phyloP scores from a whole-genome alignment of 2,329 filamentous ascomycete species.

The Hypoxylon sp. region DNA sequence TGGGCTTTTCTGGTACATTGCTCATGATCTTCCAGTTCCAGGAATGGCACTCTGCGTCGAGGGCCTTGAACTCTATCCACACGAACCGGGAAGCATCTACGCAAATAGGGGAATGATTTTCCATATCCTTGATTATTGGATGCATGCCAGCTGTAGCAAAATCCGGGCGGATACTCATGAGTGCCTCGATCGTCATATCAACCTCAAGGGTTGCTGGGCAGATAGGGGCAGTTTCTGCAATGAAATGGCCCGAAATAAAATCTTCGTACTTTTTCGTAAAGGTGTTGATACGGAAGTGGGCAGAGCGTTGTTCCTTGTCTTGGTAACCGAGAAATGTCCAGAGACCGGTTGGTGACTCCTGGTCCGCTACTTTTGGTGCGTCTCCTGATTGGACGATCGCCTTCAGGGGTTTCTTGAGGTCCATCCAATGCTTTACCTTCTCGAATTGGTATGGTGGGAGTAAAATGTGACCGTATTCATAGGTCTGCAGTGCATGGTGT shows the following conservation, averaged over 20 bases:
- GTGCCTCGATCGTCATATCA: slow-evolving; percentile 53
- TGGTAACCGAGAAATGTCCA: background rate
- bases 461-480: slow-evolving; percentile 43
- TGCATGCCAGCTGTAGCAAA: too few species aligned
- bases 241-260: slow-evolving; percentile 58
- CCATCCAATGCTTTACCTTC: slow-evolving; percentile 7
- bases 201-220: slow-evolving; percentile 58
- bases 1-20: too few species aligned
- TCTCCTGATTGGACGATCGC: too few species aligned
- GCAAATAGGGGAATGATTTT: slow-evolving; percentile 41
- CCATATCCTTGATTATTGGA: slow-evolving; percentile 13
- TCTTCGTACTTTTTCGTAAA: slow-evolving; percentile 53
- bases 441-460: slow-evolving; percentile 63
- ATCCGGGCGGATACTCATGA: slow-evolving; percentile 49
- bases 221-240: slow-evolving; percentile 58
- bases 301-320: background rate
- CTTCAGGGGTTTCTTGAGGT: background rate
- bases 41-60: too few species aligned
- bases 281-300: slow-evolving; percentile 62
- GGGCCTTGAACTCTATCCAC: slow-evolving; percentile 49
- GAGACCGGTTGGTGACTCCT: too few species aligned
- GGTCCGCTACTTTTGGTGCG: too few species aligned
- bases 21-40: too few species aligned
- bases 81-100: slow-evolving; percentile 42
- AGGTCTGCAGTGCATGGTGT: slow-evolving; percentile 52